These are phyloP conservation scores for Clitopilus hobsonii DNA, from an alignment of 768 basidiomycete genomes.

Conservation along the genomic window DNA sequence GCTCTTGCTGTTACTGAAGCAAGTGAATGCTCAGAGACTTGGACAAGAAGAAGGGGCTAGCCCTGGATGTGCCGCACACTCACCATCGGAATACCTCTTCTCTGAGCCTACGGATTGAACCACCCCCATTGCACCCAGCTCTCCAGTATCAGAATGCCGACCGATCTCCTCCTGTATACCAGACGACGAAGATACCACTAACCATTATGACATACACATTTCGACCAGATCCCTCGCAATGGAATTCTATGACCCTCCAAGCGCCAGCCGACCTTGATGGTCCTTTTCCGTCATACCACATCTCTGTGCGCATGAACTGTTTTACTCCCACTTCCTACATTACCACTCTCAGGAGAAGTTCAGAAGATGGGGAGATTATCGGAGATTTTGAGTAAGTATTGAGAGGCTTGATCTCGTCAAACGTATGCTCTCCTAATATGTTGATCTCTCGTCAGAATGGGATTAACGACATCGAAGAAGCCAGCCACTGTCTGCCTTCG, in stretches of 20 bases:
- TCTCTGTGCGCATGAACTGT: conserved; percentile 43
- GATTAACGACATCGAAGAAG: conserved; percentile 21
- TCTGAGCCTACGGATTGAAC: conserved; percentile 14
- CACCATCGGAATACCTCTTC: conserved; percentile 11
- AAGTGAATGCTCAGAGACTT: not conserved
- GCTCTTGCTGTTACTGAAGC: not conserved
- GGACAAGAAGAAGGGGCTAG: conserved; percentile 2
- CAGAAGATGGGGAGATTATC: conserved; percentile 36
- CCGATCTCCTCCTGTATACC: conserved; percentile 9
- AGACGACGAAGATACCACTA: conserved; percentile 21
- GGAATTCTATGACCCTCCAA: conserved; percentile 34
- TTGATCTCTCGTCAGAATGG: conserved; percentile 22
- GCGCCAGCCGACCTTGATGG: conserved; percentile 22
- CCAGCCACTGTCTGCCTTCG: conserved; percentile 28
- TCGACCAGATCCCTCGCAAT: conserved; percentile 25
- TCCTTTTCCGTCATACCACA: conserved; percentile 34
- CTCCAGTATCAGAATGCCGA: conserved; percentile 13
- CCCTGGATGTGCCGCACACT: conserved; percentile 1
- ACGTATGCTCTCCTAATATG: not conserved
- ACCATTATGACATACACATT: conserved; percentile 34
- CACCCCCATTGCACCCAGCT: conserved; percentile 22
- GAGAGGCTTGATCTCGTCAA: not conserved
- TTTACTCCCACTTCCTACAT: conserved; percentile 41
- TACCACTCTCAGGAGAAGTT: conserved; percentile 35
- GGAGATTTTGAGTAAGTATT: conserved; percentile 43